Conservation (phyloP, 179 eudicot genomes). For the Spinacia oleracea region DNA sequence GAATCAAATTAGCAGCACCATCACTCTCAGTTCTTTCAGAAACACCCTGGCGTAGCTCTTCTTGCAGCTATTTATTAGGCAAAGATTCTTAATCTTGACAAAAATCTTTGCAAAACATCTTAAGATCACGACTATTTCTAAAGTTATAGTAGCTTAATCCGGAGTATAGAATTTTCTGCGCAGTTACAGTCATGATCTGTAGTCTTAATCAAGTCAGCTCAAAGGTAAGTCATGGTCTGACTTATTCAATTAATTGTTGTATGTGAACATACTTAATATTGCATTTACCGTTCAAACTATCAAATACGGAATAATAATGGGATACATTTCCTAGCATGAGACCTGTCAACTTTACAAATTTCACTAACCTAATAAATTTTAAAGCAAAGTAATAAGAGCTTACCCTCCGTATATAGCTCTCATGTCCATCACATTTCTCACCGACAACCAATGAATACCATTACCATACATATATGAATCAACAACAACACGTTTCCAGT, state of each 20-base stretch:
- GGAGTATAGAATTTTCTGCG: no score
- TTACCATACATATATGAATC: conserved; percentile 49
- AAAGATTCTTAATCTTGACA: no score
- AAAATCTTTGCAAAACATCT: no score
- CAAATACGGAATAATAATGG: no score
- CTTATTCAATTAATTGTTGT: no score
- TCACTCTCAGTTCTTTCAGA: conserved; percentile 99
- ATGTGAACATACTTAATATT: no score
- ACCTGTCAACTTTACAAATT: neutral
- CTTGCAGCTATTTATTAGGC: no score
- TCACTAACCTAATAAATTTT: neutral
- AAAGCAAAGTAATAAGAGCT: conserved; percentile 13
- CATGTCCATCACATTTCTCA: conserved; percentile 58
- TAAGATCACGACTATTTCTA: no score
- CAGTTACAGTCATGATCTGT: no score
- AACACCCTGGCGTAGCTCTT: conserved; percentile 96
- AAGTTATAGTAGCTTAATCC: no score
- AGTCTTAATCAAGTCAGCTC: no score
- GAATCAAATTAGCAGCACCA: conserved; percentile 94
- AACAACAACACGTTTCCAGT: conserved; percentile 38
- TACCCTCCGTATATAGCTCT: conserved; percentile 54
- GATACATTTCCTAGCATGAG: neutral
- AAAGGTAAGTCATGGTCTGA: no score
- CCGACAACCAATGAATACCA: conserved; percentile 48
- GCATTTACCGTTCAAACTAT: neutral